Conservation (phyloP, 352 stramenopile genomes). For the Phytophthora tubulina region DNA sequence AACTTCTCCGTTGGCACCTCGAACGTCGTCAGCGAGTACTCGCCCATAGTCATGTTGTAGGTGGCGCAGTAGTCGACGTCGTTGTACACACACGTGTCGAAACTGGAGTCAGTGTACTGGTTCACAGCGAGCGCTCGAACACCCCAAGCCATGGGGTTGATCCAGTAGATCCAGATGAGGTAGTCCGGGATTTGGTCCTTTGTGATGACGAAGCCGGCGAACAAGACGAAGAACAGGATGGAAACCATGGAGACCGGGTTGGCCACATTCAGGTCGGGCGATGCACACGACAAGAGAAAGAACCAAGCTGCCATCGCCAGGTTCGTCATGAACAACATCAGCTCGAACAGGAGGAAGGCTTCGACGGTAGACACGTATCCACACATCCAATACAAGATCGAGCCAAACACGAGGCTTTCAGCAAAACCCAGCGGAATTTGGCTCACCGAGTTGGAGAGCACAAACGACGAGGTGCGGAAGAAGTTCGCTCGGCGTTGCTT, state of each 20-base stretch:
- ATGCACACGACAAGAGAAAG: conserved; percentile 31
- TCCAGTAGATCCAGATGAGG: conserved; percentile 43
- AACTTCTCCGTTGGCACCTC: conserved; percentile 31
- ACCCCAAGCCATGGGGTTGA: conserved; percentile 36
- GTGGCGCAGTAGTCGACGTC: conserved; percentile 27
- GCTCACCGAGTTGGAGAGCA: conserved; percentile 51
- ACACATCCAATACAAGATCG: conserved; percentile 87
- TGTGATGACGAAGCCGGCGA: conserved; percentile 33
- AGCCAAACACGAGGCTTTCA: conserved; percentile 78
- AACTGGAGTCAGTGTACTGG: conserved; percentile 31
- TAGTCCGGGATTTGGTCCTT: conserved; percentile 43
- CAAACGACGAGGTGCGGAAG: conserved; percentile 73
- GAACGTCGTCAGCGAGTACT: conserved; percentile 31
- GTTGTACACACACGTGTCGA: conserved; percentile 30
- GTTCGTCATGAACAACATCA: conserved; percentile 49
- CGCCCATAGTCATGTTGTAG: conserved; percentile 30
- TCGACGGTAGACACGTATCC: conserved; percentile 42
- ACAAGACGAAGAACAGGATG: conserved; percentile 36
- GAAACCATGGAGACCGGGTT: conserved; percentile 33
- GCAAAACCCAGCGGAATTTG: conserved; percentile 46
- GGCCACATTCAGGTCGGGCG: conserved; percentile 32
- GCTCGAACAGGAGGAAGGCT: conserved; percentile 50
- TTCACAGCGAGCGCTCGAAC: conserved; percentile 35
- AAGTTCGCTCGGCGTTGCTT: conserved; percentile 86
- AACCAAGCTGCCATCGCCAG: conserved; percentile 37